Evolutionary conservation across 2,329 filamentous ascomycete species (phyloP).

Genomic region (Epichloe scottii): DNA sequence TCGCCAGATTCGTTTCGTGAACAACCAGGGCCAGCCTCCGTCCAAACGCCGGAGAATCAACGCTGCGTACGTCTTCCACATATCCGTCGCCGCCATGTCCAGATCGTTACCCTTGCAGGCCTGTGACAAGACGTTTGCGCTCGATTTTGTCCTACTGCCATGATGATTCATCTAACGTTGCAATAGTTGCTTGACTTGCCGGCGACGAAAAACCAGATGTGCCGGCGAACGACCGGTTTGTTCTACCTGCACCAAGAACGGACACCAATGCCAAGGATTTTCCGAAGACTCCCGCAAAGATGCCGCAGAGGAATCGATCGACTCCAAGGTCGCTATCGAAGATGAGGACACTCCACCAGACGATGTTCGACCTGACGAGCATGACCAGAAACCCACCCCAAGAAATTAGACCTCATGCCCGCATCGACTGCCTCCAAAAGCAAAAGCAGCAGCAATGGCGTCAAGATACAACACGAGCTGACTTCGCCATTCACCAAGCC

Average conservation of each 20-base stretch:
- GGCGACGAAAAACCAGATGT: constrained; percentile 64
- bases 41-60: constrained; percentile 69
- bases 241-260: constrained; percentile 60
- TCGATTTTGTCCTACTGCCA: neutral
- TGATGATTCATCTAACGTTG: neutral
- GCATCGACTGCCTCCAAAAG: neutral
- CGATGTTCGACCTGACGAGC: constrained; percentile 5
- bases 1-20: constrained; percentile 63
- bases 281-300: constrained; percentile 39
- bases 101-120: neutral
- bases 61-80: constrained; percentile 48
- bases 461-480: neutral
- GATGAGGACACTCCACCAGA: constrained; percentile 7
- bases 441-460: neutral
- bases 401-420: neutral
- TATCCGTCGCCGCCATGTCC: neutral
- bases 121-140: neutral
- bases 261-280: constrained; percentile 58
- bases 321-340: constrained; percentile 9
- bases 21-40: constrained; percentile 69
- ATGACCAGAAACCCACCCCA: neutral
- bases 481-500: neutral
- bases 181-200: constrained; percentile 55
- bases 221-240: constrained; percentile 61
- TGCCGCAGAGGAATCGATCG: constrained; percentile 11